Conservation (phyloP, 257 asterid genomes). For the Rehmannia glutinosa region DNA sequence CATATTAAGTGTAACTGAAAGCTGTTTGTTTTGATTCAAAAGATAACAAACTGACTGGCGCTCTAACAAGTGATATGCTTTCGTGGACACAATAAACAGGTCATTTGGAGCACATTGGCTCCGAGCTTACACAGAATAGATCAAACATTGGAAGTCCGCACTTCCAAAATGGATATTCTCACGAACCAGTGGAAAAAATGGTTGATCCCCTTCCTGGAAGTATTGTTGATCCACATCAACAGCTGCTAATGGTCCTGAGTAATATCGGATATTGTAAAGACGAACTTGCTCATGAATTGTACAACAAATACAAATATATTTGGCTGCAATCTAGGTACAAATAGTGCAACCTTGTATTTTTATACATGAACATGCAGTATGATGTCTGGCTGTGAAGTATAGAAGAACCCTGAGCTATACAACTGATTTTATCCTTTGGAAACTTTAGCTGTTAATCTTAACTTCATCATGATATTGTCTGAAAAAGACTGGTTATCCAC, state of each 20-base stretch:
- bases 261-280: slow-evolving; percentile 97
- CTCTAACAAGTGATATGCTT: slow-evolving; percentile 7
- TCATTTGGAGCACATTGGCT: slow-evolving; percentile 71
- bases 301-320: slow-evolving; percentile 57
- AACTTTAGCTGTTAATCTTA: neutral
- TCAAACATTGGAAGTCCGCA: slow-evolving; percentile 42
- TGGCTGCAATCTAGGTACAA: slow-evolving; percentile 77
- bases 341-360: slow-evolving; percentile 6
- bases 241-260: slow-evolving; percentile 89
- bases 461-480: neutral
- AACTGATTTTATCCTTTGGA: neutral
- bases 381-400: slow-evolving; percentile 5
- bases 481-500: neutral
- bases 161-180: slow-evolving; percentile 63
- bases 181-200: slow-evolving; percentile 43
- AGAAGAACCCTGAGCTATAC: neutral
- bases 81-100: slow-evolving; percentile 44
- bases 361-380: neutral
- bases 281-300: slow-evolving; percentile 76
- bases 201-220: slow-evolving; percentile 83
- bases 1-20: neutral
- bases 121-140: slow-evolving; percentile 51
- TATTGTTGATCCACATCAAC: slow-evolving; percentile 70
- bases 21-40: neutral
- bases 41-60: slow-evolving; percentile 16